These are phyloP conservation scores for Ceriops tagal DNA, from an alignment of 345 rosid species.

Conservation along the genomic window DNA sequence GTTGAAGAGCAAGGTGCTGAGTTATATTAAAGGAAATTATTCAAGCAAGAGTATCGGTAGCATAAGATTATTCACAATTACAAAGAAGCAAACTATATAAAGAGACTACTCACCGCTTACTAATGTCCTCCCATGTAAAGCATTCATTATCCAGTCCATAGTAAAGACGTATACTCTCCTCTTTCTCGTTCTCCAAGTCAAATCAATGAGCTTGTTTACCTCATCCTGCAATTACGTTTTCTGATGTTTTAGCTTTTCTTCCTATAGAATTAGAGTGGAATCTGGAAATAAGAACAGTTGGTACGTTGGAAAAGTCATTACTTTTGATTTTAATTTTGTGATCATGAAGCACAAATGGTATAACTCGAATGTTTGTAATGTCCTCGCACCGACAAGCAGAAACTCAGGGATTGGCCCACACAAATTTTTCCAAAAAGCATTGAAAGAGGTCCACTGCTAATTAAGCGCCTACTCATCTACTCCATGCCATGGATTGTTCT, in stretches of 20 bases:
- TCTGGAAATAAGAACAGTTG: too few species aligned
- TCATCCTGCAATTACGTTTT: constrained; percentile 57
- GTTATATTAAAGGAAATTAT: too few species aligned
- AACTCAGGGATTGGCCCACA: too few species aligned
- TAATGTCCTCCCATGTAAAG: constrained; percentile 99
- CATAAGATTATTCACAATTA: too few species aligned
- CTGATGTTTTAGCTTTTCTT: neutral
- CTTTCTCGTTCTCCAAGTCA: constrained; percentile 64
- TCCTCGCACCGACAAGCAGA: too few species aligned
- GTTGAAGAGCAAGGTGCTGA: too few species aligned
- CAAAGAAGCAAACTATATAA: neutral
- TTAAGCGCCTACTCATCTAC: constrained; percentile 75
- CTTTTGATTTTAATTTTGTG: too few species aligned
- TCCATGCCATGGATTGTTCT: constrained; percentile 88
- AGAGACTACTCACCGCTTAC: constrained; percentile 65
- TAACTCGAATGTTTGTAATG: too few species aligned
- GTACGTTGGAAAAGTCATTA: too few species aligned
- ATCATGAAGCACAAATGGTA: too few species aligned
- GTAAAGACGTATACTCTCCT: constrained; percentile 84
- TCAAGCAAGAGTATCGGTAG: too few species aligned
- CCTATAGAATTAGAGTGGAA: neutral
- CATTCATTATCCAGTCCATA: constrained; percentile 74
- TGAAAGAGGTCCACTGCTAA: neutral
- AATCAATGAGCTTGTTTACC: constrained; percentile 63
- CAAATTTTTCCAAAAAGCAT: too few species aligned